phyloP scores from a whole-genome alignment of 1,139 yeast species.

The Suhomyces guaymorum region DNA sequence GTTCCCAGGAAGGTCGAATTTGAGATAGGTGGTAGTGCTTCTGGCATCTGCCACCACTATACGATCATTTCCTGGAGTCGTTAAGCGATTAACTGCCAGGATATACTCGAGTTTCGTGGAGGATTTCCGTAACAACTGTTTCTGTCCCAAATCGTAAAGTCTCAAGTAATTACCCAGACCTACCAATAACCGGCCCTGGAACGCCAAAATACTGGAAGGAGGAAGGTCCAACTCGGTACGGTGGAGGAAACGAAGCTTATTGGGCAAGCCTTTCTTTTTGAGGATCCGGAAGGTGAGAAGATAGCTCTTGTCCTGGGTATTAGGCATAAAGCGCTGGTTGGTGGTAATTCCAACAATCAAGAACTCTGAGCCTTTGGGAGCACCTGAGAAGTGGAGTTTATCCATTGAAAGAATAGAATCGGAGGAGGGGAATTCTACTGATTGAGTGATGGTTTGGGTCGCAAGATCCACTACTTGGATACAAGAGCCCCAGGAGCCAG shows the following conservation, averaged over 20 bases:
- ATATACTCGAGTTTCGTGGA: constrained; percentile 41
- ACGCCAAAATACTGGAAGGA: constrained; percentile 53
- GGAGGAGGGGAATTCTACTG: constrained; percentile 40
- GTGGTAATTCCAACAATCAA: constrained; percentile 52
- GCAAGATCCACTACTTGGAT: constrained; percentile 51
- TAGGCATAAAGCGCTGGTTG: constrained; percentile 40
- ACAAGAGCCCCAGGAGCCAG: constrained; percentile 50
- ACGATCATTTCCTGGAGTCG: constrained; percentile 54
- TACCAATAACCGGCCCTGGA: constrained; percentile 62
- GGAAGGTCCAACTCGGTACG: constrained; percentile 56
- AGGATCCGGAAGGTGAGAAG: constrained; percentile 47
- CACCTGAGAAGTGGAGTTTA: constrained; percentile 22
- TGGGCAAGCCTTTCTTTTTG: constrained; percentile 23
- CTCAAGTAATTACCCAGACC: constrained; percentile 58
- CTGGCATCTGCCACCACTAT: constrained; percentile 67
- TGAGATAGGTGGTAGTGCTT: constrained; percentile 60
- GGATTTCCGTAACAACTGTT: constrained; percentile 73
- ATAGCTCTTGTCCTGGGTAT: constrained; percentile 29
- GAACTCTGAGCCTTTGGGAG: constrained; percentile 29
- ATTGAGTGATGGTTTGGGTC: constrained; percentile 35
- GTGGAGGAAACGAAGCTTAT: constrained; percentile 53
- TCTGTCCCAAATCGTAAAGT: constrained; percentile 73
- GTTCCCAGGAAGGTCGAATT: constrained; percentile 53
- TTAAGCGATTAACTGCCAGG: constrained; percentile 50
- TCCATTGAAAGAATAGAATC: constrained; percentile 41